phyloP scores from a whole-genome alignment of 2,329 filamentous ascomycete species.

The Penicillium rolfsii region DNA sequence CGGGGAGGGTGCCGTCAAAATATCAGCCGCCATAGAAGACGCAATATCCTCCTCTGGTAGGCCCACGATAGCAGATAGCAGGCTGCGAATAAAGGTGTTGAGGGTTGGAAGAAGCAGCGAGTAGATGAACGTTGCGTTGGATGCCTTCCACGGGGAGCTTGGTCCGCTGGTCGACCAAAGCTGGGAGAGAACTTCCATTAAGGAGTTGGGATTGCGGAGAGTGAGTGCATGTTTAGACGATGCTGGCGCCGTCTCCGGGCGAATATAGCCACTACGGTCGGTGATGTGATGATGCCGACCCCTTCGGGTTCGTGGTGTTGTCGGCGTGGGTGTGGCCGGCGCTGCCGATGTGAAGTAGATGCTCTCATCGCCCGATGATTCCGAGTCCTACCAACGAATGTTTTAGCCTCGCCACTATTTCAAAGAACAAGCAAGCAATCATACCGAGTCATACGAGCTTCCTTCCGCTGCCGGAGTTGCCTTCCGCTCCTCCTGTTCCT shows the following conservation, averaged over 20 bases:
- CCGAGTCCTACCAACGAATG: constrained; percentile 35
- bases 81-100: constrained; percentile 88
- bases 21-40: constrained; percentile 64
- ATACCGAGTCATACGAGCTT: constrained; percentile 41
- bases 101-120: constrained; percentile 81
- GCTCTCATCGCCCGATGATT: constrained; percentile 71
- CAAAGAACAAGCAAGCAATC: constrained; percentile 9
- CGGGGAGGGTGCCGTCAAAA: constrained; percentile 79
- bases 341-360: constrained; percentile 77
- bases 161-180: constrained; percentile 87
- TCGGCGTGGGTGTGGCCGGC: constrained; percentile 47
- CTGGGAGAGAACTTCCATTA: constrained; percentile 83
- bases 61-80: constrained; percentile 88
- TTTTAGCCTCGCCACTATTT: constrained; percentile 13
- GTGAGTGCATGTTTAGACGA: constrained; percentile 63
- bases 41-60: constrained; percentile 74
- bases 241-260: constrained; percentile 41
- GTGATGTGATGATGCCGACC: constrained; percentile 47
- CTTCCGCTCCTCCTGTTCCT: constrained; percentile 36
- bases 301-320: constrained; percentile 45
- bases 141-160: constrained; percentile 92
- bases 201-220: constrained; percentile 74
- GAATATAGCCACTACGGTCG: constrained; percentile 52
- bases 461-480: constrained; percentile 31
- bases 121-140: constrained; percentile 91